A percentile compares a stretch with the other conserved stretches of the same genome.
phyloP scores from a whole-genome alignment of 169 alveolate species.

The Theileria parva region DNA sequence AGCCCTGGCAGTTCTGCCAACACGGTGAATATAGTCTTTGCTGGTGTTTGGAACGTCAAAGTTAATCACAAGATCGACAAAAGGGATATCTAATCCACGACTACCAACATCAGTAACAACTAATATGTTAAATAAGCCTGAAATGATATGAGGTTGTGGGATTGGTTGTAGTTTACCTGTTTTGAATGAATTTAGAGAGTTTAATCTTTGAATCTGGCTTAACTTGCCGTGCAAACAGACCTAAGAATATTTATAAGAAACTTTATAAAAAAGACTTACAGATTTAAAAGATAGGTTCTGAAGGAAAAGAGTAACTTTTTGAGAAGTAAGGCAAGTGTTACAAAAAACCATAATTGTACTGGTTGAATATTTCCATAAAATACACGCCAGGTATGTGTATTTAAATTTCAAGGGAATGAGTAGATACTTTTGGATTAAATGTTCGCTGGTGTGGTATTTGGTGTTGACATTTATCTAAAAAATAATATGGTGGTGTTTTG shows the following conservation, averaged over 20 bases:
- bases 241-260: slow-evolving; percentile 1
- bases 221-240: slow-evolving; percentile 93
- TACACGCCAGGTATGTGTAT: slow-evolving; percentile 85
- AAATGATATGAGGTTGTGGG: neutral
- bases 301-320: slow-evolving; percentile 84
- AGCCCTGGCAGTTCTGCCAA: slow-evolving; percentile 99
- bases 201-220: slow-evolving; percentile 92
- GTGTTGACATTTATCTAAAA: slow-evolving; percentile 67
- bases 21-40: slow-evolving; percentile 97
- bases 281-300: slow-evolving; percentile 85
- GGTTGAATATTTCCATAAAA: slow-evolving; percentile 39
- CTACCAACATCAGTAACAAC: slow-evolving; percentile 99
- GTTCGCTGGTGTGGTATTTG: slow-evolving; percentile 91
- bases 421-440: slow-evolving; percentile 88
- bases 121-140: slow-evolving; percentile 78
- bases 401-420: slow-evolving; percentile 93
- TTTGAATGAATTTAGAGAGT: slow-evolving; percentile 92
- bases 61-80: slow-evolving; percentile 95
- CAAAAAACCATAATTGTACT: slow-evolving; percentile 89
- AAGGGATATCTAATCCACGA: slow-evolving; percentile 98
- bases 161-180: slow-evolving; percentile 19
- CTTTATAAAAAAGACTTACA: slow-evolving; percentile 64
- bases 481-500: slow-evolving; percentile 41
- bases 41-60: slow-evolving; percentile 94
- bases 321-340: slow-evolving; percentile 90